Conservation (phyloP, 2,329 filamentous ascomycete species). For the Chaetomium strumarium region DNA sequence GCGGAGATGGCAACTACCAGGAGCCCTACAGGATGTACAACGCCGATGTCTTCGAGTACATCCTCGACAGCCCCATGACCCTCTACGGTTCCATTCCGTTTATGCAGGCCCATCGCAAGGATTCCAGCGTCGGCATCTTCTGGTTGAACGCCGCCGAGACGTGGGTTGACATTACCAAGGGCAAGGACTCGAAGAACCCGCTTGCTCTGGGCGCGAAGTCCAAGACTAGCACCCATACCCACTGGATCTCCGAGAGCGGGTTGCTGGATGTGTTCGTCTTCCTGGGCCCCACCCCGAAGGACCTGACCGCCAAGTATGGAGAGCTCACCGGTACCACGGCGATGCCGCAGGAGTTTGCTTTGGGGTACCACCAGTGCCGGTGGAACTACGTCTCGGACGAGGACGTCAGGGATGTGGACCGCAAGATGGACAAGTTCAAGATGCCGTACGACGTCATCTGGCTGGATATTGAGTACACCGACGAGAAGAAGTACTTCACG, state of each 20-base stretch:
- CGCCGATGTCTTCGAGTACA: conserved; percentile 95
- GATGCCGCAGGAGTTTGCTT: conserved; percentile 84
- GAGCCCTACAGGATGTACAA: conserved; percentile 97
- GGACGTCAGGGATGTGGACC: conserved; percentile 93
- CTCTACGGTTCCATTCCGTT: conserved; percentile 95
- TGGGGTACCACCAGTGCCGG: conserved; percentile 94
- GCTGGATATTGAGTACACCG: conserved; percentile 96
- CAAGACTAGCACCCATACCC: conserved; percentile 75
- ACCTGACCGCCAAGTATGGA: conserved; percentile 74
- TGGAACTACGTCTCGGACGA: conserved; percentile 99
- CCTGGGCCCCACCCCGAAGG: conserved; percentile 78
- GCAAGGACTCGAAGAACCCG: conserved; percentile 66
- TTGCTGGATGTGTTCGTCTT: conserved; percentile 91
- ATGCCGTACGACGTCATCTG: conserved; percentile 99
- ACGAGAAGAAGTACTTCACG: conserved; percentile 96
- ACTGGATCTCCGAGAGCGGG: conserved; percentile 94
- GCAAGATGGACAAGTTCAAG: conserved; percentile 89
- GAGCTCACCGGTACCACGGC: conserved; percentile 89
- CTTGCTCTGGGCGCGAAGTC: conserved; percentile 64
- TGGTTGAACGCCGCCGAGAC: conserved; percentile 98
- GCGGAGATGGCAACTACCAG: conserved; percentile 74
- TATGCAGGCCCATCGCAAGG: conserved; percentile 94
- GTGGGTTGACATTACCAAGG: conserved; percentile 91
- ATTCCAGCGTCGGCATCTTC: conserved; percentile 90
- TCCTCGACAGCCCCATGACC: conserved; percentile 96